These are phyloP conservation scores for Termitomyces bulborhizus DNA, from an alignment of 768 basidiomycete species.

Conservation along the genomic window DNA sequence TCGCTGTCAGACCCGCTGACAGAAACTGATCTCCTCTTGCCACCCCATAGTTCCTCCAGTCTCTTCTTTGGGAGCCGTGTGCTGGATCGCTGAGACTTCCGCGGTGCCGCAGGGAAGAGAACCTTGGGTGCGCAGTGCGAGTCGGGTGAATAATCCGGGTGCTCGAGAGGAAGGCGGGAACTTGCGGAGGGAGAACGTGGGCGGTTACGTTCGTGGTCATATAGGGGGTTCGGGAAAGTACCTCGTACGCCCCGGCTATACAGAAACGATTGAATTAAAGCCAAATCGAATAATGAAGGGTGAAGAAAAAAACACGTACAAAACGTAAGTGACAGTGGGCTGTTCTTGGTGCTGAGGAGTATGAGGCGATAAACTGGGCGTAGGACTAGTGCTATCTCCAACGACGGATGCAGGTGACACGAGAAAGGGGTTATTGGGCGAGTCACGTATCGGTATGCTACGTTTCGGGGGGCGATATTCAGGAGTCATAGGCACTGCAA, in stretches of 20 bases:
- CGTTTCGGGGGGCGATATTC: conserved; percentile 18
- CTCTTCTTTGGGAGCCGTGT: not conserved
- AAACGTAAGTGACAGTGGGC: conserved; percentile 65
- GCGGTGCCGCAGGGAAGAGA: conserved; percentile 39
- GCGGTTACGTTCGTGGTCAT: conserved; percentile 35
- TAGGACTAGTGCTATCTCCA: conserved; percentile 27
- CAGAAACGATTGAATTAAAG: not conserved
- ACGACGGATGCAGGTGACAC: conserved; percentile 23
- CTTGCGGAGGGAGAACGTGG: conserved; percentile 38
- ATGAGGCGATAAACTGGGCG: conserved; percentile 26
- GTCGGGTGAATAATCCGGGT: conserved; percentile 61
- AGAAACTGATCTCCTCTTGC: conserved; percentile 11
- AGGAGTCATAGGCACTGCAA: conserved; percentile 35
- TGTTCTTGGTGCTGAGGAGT: conserved; percentile 38
- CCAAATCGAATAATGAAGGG: not conserved
- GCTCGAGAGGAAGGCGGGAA: conserved; percentile 49
- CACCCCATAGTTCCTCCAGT: conserved; percentile 7
- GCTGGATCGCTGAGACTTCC: conserved; percentile 10
- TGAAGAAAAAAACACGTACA: conserved; percentile 39
- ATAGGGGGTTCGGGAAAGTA: conserved; percentile 58
- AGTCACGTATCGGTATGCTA: conserved; percentile 41
- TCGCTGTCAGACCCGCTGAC: conserved; percentile 17
- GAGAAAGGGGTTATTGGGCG: conserved; percentile 71
- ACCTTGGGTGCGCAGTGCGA: conserved; percentile 49
- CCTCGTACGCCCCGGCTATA: conserved; percentile 63